Evolutionary conservation across 176 grass and related monocot species (phyloP), one percentile per base, ranked within the genome.

Genomic region (Saccharum officinarum): DNA sequence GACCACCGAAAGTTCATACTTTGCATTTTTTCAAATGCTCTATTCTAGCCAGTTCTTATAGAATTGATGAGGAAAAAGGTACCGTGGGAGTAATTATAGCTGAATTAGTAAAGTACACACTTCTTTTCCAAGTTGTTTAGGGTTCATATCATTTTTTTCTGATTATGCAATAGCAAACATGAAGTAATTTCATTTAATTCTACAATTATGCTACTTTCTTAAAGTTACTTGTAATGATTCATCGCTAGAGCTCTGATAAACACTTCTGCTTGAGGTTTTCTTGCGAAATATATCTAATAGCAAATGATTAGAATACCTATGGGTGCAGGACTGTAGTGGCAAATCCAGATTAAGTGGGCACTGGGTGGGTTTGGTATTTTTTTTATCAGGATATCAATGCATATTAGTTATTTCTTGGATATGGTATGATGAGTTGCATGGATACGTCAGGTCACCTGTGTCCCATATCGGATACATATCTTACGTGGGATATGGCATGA

Each of bases 1-100:
- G 63, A 66, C 31, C 44, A 64, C 50, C 34, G 22, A 63, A 12
- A 76, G 30, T 86, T 86, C 62, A 83, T 80, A 76, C 80, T 40
- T 68, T 76, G 3, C 37, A 10, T 86, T 46, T 80, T 55, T 74
- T 75, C 61, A 49, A 41, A 60, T 63, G 50, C 40, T 78, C 34
- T 69, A 42, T 75, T 81, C 37, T 59, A 23, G 12, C 54, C 7
- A 15, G 25, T 28, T 28, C 28, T 28, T 28, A 28, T 28, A 28
- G 28, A 28, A 28, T 28, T 28, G 28, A 28, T 1, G 28, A 28
- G 28, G 28, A 28, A 28, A 28, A 28, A 28, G 28, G 28, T 28
- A 28, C 28, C 28, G 1, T 28, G 28, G 28, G 28, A 28, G 28
- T 28, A 28, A 28, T 28, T 28, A 28, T 28, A 28, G 28, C 28